Percentiles rank a stretch among this genome's conserved stretches.
Conservation (phyloP, 2,329 filamentous ascomycete genomes). For the Cercospora zeina region DNA sequence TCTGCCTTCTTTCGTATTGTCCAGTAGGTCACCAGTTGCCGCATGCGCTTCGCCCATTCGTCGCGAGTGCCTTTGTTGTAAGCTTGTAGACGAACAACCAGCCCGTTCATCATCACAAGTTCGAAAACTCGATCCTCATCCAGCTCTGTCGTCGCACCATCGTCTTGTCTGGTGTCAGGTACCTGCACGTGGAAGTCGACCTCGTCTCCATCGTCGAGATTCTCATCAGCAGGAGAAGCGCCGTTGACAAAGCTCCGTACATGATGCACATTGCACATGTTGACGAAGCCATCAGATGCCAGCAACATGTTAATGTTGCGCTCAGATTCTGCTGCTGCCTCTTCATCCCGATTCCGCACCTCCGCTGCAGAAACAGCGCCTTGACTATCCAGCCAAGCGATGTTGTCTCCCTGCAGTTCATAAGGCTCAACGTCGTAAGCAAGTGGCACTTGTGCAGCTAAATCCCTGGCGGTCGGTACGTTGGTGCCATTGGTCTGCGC, state of each 20-base stretch:
- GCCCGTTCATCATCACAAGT: constrained; percentile 60
- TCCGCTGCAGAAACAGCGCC: constrained; percentile 40
- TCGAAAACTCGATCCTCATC: constrained; percentile 63
- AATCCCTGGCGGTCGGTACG: constrained; percentile 57
- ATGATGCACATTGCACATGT: constrained; percentile 58
- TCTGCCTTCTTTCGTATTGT: constrained; percentile 58
- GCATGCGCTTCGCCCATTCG: constrained; percentile 63
- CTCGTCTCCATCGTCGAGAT: constrained; percentile 55
- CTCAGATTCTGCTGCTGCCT: constrained; percentile 60
- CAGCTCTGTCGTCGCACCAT: constrained; percentile 55
- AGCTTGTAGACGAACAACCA: constrained; percentile 59
- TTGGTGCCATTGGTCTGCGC: constrained; percentile 43
- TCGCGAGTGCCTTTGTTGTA: constrained; percentile 59
- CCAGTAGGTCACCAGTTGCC: constrained; percentile 62
- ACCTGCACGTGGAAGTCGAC: constrained; percentile 55
- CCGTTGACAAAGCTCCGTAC: constrained; percentile 58
- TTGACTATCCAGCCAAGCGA: constrained; percentile 58
- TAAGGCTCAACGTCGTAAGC: constrained; percentile 65
- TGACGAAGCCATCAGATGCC: constrained; percentile 64
- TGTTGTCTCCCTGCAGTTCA: constrained; percentile 52
- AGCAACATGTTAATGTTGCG: constrained; percentile 60
- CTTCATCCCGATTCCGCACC: constrained; percentile 56
- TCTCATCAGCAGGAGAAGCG: constrained; percentile 55
- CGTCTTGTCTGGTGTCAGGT: constrained; percentile 44
- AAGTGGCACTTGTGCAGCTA: constrained; percentile 59